These are phyloP conservation scores for Xerocomus nothofagi DNA, from an alignment of 1,284 basidiomycete species.

Conservation along the genomic window DNA sequence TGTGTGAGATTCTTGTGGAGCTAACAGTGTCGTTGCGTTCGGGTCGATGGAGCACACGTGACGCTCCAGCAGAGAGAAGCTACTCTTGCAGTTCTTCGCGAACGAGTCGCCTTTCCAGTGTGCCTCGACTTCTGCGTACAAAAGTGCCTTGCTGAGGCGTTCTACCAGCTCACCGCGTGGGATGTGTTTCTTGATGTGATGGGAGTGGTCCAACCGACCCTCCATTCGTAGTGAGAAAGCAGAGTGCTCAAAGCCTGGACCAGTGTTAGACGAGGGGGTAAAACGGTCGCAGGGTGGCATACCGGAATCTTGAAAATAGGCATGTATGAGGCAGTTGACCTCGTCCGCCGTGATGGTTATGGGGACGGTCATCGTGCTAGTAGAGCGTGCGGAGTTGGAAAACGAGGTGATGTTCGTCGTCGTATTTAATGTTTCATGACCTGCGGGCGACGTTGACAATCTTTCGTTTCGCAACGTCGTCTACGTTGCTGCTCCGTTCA, in stretches of 20 bases:
- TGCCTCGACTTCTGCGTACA: conserved; percentile 82
- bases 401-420: conserved; percentile 6
- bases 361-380: conserved; percentile 41
- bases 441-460: too few species aligned
- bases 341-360: conserved; percentile 77
- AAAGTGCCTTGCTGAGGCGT: conserved; percentile 75
- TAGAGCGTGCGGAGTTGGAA: conserved; percentile 37
- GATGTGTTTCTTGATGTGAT: conserved; percentile 66
- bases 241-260: conserved; percentile 70
- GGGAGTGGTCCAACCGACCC: conserved; percentile 64
- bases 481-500: neutral
- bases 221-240: conserved; percentile 75
- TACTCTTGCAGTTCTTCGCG: conserved; percentile 59
- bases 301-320: conserved; percentile 83
- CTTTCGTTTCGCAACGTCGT: neutral
- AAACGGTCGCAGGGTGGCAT: conserved; percentile 3
- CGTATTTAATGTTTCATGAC: too few species aligned
- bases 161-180: conserved; percentile 82
- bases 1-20: conserved; percentile 24
- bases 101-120: conserved; percentile 68
- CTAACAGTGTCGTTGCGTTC: conserved; percentile 24
- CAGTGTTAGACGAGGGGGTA: conserved; percentile 7
- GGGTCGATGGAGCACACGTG: conserved; percentile 63
- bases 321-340: conserved; percentile 79
- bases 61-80: conserved; percentile 68